A percentile compares a stretch with the other conserved stretches of the same genome.
Evolutionary conservation across 352 stramenopile genomes (phyloP).

Genomic region (Globisporangium spiculum): DNA sequence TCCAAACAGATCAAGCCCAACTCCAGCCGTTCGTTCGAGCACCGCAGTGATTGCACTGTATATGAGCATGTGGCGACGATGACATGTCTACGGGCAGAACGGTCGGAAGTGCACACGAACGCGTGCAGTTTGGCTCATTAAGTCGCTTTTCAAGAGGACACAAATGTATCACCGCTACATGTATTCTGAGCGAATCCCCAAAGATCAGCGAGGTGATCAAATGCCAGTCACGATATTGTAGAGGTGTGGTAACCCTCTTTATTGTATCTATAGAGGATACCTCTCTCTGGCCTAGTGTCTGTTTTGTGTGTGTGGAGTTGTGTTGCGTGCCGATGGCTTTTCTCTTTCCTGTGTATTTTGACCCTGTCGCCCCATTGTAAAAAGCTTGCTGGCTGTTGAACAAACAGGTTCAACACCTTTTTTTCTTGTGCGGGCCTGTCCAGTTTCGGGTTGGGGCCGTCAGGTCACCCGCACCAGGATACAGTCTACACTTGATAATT

Average conservation of each 20-base stretch:
- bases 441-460: background rate
- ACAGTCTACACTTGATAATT: background rate
- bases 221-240: background rate
- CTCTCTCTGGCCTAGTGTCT: background rate
- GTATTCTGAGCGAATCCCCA: background rate
- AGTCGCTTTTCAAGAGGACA: background rate
- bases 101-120: background rate
- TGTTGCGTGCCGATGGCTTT: background rate
- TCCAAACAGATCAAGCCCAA: no score
- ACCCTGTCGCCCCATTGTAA: background rate
- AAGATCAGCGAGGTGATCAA: background rate
- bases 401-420: slow-evolving; percentile 1
- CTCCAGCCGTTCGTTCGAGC: no score
- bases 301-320: background rate
- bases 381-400: background rate
- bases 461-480: background rate
- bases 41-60: no score
- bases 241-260: background rate
- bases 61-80: background rate
- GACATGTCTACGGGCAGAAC: background rate
- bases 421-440: background rate
- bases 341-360: background rate
- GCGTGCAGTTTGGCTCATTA: background rate
- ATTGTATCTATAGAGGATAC: background rate
- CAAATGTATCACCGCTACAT: background rate